Percentiles rank a stretch among this genome's conserved stretches.
phyloP scores from a whole-genome alignment of 257 asterid genomes.

The Henckelia pumila region DNA sequence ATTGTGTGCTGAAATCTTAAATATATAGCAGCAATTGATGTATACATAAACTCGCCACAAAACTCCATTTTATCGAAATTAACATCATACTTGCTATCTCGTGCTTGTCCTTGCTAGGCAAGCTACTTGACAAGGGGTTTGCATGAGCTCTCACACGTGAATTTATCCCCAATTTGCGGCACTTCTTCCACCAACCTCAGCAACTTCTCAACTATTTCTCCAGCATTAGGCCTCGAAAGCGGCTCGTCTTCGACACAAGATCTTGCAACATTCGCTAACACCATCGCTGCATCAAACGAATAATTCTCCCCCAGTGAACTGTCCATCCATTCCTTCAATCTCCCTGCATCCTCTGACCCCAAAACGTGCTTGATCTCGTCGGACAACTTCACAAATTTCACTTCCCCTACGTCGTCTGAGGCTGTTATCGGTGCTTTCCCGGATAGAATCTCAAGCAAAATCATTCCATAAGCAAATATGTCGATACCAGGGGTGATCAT shows the following conservation, averaged over 20 bases:
- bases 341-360: slow-evolving; percentile 44
- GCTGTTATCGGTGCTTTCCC: slow-evolving; percentile 45
- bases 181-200: slow-evolving; percentile 61
- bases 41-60: too few species aligned
- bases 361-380: slow-evolving; percentile 52
- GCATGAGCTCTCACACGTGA: slow-evolving; percentile 53
- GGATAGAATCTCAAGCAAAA: slow-evolving; percentile 68
- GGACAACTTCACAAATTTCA: slow-evolving; percentile 19
- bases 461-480: slow-evolving; percentile 67
- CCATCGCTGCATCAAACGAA: slow-evolving; percentile 55
- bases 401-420: slow-evolving; percentile 29
- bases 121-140: slow-evolving; percentile 53
- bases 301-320: slow-evolving; percentile 64
- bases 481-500: slow-evolving; percentile 42
- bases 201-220: slow-evolving; percentile 69
- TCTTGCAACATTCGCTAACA: slow-evolving; percentile 64
- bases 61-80: too few species aligned
- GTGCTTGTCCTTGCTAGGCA: slow-evolving; percentile 27
- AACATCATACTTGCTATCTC: too few species aligned
- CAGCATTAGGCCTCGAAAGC: slow-evolving; percentile 62
- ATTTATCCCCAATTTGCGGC: slow-evolving; percentile 34
- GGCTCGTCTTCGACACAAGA: slow-evolving; percentile 74
- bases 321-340: slow-evolving; percentile 71
- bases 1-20: too few species aligned
- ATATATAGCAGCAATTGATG: too few species aligned